Evolutionary conservation across 225 moss, liverwort and hornwort genomes (phyloP), one percentile per base, ranked within the genome.

Genomic region (Physcomitrellopsis africana): DNA sequence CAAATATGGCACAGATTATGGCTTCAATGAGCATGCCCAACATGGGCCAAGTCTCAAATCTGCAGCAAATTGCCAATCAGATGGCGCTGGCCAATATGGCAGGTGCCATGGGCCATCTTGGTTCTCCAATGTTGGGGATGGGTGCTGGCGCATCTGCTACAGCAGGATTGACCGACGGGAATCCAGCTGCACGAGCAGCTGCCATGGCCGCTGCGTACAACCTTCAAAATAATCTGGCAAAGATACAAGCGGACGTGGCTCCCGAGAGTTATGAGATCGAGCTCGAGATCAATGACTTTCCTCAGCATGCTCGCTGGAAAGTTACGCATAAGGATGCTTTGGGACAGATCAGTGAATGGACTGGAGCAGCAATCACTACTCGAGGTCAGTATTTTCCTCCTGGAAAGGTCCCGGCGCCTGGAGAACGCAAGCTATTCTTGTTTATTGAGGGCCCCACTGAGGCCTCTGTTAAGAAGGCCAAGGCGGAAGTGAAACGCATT

Each of bases 301-400:
- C 97, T 29, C 97, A 99, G 76, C 97, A 99, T 75, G 97, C 97
- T 0, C 94, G 97, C 57, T 99, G 97, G 97, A 99, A 99, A 77
- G 97, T 99, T 41, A 99, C 97, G 23, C 97, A 99, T 49, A 99
- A 95, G 76, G 97, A 99, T 77, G 97, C 97, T 20, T 76, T 99
- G 60, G 97, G 97, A 45, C 97, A 99, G 89, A 99, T 99, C 17
- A 99, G 97, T 88, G 97, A 99, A 80, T 99, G 97, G 97, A 99
- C 97, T 19, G 97, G 97, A 43, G 97, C 97, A 26, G 97, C 97
- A 32, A 99, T 99, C 44, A 99, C 97, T 3, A 99, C 97, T 5
- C 87, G 97, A 46, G 97, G 97, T 69, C 97, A 99, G 77, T 99
- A 87, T 75, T 99, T 99, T 77, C 89, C 97, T 51, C 81, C 93